Base-by-base conservation (phyloP, 1,284 basidiomycete genomes). In the Marasmius tenuissimus region DNA sequence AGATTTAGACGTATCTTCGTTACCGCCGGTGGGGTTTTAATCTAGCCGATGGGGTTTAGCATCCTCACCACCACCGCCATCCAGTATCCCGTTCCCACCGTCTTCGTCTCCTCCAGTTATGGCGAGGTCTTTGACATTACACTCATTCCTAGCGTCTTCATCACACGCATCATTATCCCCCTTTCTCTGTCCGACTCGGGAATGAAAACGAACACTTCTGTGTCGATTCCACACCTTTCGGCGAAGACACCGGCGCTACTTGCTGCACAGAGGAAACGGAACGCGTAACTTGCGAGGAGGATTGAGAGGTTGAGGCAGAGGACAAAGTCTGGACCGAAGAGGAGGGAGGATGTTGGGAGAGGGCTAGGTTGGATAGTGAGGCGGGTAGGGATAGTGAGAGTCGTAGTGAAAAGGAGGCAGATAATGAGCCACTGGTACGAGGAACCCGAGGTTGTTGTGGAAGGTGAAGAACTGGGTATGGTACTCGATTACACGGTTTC, bases 281-380 rank as follows among this genome's bases (percentile, higher is more conserved):
- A 56, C 35, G 63, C 54, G 9, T 65, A 60, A 55, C 63, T 62
- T 47, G 38, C 49, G 9, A 59, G 51, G 48, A 63, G 65, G 2
- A 59, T 67, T n/a, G 65, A 66, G 42, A 34, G 59, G 33, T 58
- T 61, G n/a, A 66, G 58, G 48, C 38, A 49, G 35, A 60, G 58
- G 48, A 59, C 50, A 18, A 57, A 18, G 16, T 37, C 22, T 33
- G 6, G 51, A 58, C 59, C 59, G 51, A 61, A 40, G 22, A 53
- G 39, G 55, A 34, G 47, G 37, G 39, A 38, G 14, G 22, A 50
- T 20, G 55, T n/a, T 10, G 49, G 34, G 53, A 49, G 40, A 37
- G 38, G 20, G 40, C 3, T 8, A 6, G 16, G 34, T 35, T 37
- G n/a, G n/a, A n/a, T n/a, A n/a, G n/a, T n/a, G n/a, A n/a, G n/a